Percentiles rank a stretch among this genome's conserved stretches.
phyloP scores from a whole-genome alignment of 306 rosid genomes.

The Vicia faba region DNA sequence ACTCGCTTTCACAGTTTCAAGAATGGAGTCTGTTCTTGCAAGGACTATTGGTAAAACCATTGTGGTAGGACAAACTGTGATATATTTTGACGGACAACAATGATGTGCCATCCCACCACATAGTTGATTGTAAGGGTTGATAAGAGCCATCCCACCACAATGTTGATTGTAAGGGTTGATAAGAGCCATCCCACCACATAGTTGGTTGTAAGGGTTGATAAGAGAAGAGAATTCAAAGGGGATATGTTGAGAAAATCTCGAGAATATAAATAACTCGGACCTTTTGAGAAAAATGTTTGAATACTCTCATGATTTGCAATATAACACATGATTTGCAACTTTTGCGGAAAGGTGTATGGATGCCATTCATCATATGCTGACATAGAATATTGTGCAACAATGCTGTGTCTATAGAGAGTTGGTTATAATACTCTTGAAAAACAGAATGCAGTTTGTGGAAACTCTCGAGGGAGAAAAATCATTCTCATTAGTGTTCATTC shows the following conservation, averaged over 20 bases:
- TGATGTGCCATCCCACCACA: constrained; percentile 21
- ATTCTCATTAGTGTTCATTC: background rate
- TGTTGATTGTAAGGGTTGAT: constrained; percentile 3
- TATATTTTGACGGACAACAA: constrained; percentile 25
- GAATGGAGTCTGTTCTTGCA: constrained; percentile 83
- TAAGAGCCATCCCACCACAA: constrained; percentile 10
- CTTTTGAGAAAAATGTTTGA: background rate
- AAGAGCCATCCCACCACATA: constrained; percentile 8
- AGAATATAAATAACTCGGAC: background rate
- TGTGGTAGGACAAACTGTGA: background rate
- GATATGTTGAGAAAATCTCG: constrained; percentile 27
- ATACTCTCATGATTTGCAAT: constrained; percentile 1
- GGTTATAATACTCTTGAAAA: constrained; percentile 22
- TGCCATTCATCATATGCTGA: constrained; percentile 10
- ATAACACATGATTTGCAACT: constrained; percentile 4
- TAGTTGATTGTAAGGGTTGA: constrained; percentile 2
- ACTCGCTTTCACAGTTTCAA: constrained; percentile 88
- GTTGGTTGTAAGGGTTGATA: constrained; percentile 11
- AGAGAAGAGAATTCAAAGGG: constrained; percentile 8
- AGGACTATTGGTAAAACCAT: constrained; percentile 71
- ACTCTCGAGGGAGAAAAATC: background rate
- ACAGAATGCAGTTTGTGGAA: constrained; percentile 12
- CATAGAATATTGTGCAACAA: background rate
- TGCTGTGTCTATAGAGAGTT: background rate
- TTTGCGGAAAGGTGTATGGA: constrained; percentile 2